Conservation (phyloP, 1,284 basidiomycete genomes). For the Heterobasidion annosum region DNA sequence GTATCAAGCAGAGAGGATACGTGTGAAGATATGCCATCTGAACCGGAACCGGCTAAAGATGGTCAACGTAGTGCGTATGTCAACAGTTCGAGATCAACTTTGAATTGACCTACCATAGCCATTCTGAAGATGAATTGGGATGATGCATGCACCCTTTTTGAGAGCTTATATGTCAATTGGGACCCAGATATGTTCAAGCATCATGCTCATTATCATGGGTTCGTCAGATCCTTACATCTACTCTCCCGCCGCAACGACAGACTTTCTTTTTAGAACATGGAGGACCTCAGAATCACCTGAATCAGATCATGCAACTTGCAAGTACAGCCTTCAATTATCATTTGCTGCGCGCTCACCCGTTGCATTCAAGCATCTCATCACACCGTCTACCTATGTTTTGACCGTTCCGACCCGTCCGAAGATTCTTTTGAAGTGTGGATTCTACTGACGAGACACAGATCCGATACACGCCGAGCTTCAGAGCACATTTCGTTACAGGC, state of each 20-base stretch:
- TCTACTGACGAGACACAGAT: constrained; percentile 71
- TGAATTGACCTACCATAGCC: background rate
- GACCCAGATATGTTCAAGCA: constrained; percentile 57
- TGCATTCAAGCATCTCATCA: constrained; percentile 17
- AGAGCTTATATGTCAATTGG: constrained; percentile 87
- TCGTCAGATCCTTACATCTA: constrained; percentile 12
- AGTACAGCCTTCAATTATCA: background rate
- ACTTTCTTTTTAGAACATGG: constrained; percentile 42
- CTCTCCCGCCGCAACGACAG: background rate
- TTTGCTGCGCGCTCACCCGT: background rate
- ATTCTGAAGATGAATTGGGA: constrained; percentile 53
- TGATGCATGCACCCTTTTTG: constrained; percentile 65
- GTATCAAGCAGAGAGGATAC: constrained; percentile 15
- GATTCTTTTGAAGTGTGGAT: constrained; percentile 57
- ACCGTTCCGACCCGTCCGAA: background rate
- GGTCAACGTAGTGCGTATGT: no score
- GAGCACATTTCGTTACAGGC: constrained; percentile 73
- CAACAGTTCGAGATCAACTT: background rate
- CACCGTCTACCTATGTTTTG: constrained; percentile 12
- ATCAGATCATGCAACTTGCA: constrained; percentile 8
- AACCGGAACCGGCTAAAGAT: no score
- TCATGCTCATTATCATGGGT: constrained; percentile 61
- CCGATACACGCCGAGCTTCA: constrained; percentile 41
- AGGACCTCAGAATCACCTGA: constrained; percentile 17
- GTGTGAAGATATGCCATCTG: no score